A percentile compares a stretch with the other conserved stretches of the same genome.
These are phyloP conservation scores for Globisporangium orthogonon DNA, from an alignment of 352 stramenopile species.

Conservation along the genomic window DNA sequence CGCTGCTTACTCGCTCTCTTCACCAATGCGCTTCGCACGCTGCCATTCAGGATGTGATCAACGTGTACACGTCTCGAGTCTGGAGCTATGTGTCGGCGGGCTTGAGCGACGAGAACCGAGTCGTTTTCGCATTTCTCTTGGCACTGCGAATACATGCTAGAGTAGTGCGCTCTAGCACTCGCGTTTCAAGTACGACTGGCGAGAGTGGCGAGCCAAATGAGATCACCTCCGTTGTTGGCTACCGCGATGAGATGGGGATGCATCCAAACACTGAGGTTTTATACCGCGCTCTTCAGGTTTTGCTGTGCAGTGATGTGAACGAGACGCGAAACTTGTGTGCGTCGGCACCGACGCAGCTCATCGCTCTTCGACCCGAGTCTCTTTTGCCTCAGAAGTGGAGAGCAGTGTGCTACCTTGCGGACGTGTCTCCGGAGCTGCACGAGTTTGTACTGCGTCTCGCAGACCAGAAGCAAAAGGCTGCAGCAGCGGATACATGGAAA, in stretches of 20 bases:
- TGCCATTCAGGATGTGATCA: conserved; percentile 17
- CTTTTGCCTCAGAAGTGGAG: conserved; percentile 19
- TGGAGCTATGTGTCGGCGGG: conserved; percentile 17
- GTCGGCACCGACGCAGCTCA: conserved; percentile 8
- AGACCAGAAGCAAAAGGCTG: conserved; percentile 5
- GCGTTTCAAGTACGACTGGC: neutral
- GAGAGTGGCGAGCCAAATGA: neutral
- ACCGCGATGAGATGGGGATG: neutral
- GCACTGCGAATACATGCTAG: conserved; percentile 28
- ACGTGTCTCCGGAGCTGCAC: conserved; percentile 16
- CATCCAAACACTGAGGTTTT: conserved; percentile 4
- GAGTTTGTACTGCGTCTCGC: conserved; percentile 22
- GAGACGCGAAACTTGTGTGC: conserved; percentile 3
- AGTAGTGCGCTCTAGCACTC: neutral
- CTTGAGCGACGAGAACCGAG: conserved; percentile 23
- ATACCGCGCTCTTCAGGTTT: conserved; percentile 7
- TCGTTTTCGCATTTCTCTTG: conserved; percentile 34
- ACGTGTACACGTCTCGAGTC: conserved; percentile 9
- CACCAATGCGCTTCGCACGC: conserved; percentile 3
- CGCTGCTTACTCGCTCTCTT: conserved; percentile 18
- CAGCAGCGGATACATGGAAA: conserved; percentile 14
- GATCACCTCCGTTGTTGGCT: neutral
- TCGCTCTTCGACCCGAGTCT: conserved; percentile 16
- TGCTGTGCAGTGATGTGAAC: conserved; percentile 8
- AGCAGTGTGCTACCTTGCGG: conserved; percentile 22